Evolutionary conservation across 1,284 basidiomycete genomes (phyloP).

Genomic region (Megacollybia platyphylla): DNA sequence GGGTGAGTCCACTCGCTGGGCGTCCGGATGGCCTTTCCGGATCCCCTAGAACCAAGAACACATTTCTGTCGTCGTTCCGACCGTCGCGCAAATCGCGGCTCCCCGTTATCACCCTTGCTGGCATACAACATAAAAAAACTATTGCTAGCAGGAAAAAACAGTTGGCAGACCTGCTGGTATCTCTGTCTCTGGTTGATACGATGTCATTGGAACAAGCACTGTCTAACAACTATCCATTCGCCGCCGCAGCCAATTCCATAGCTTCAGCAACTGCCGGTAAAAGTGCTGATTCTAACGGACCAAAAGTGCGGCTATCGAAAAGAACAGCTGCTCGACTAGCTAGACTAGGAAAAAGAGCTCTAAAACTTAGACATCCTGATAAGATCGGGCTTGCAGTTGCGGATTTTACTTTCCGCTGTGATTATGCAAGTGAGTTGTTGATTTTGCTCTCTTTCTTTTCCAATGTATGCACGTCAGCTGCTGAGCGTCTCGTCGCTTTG

Average conservation of each 20-base stretch:
- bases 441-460: conserved; percentile 5
- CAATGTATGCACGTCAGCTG: conserved; percentile 27
- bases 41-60: conserved; percentile 1
- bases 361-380: conserved; percentile 3
- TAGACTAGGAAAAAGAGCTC: conserved; percentile 8
- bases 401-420: conserved; percentile 47
- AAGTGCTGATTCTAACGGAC: conserved; percentile 7
- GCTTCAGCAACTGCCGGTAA: background rate
- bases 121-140: conserved; percentile 62
- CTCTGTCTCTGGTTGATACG: conserved; percentile 48
- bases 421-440: conserved; percentile 54
- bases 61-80: background rate
- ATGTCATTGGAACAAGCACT: conserved; percentile 66
- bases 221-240: conserved; percentile 44
- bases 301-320: conserved; percentile 17
- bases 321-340: conserved; percentile 16
- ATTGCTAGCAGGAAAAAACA: conserved; percentile 55
- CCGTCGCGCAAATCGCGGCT: conserved; percentile 31
- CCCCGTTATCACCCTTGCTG: conserved; percentile 48
- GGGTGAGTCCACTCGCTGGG: conserved; percentile 13
- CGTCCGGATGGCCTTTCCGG: conserved; percentile 3
- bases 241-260: conserved; percentile 9
- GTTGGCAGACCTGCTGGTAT: conserved; percentile 52
- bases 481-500: conserved; percentile 52
- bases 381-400: conserved; percentile 17